phyloP scores from a whole-genome alignment of 2,329 filamentous ascomycete species.

The Verticillium nubilum region DNA sequence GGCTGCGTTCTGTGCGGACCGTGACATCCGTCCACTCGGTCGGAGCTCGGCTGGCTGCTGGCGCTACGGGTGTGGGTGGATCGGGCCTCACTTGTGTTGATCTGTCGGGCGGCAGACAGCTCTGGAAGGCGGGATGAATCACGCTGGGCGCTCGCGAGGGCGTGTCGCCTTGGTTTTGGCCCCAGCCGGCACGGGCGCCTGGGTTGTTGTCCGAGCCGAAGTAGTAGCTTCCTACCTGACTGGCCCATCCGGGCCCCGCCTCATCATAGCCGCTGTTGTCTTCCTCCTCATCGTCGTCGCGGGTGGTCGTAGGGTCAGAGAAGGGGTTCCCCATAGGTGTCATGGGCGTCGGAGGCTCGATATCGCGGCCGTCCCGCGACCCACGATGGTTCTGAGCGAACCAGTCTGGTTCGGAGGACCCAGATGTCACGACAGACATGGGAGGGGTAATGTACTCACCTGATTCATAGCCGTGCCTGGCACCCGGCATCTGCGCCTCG shows the following conservation, averaged over 20 bases:
- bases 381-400: not conserved
- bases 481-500: not conserved
- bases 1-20: not conserved
- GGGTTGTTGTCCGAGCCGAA: not conserved
- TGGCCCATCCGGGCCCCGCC: not conserved
- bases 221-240: conserved; percentile 1
- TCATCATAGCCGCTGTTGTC: not conserved
- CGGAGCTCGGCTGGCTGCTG: not conserved
- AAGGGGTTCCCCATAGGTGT: not conserved
- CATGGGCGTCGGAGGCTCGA: not conserved
- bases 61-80: too few relatives aligned
- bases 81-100: too few relatives aligned
- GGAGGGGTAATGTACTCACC: not conserved
- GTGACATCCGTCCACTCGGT: not conserved
- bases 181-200: not conserved
- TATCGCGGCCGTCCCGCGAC: not conserved
- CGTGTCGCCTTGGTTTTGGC: not conserved
- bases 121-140: not conserved
- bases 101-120: not conserved
- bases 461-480: not conserved
- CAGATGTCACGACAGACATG: not conserved
- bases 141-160: not conserved
- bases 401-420: not conserved
- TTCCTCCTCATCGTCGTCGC: not conserved
- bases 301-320: not conserved